A percentile compares a stretch with the other conserved stretches of the same genome.
phyloP scores from a whole-genome alignment of 768 basidiomycete species.

The Boletus coccyginus region DNA sequence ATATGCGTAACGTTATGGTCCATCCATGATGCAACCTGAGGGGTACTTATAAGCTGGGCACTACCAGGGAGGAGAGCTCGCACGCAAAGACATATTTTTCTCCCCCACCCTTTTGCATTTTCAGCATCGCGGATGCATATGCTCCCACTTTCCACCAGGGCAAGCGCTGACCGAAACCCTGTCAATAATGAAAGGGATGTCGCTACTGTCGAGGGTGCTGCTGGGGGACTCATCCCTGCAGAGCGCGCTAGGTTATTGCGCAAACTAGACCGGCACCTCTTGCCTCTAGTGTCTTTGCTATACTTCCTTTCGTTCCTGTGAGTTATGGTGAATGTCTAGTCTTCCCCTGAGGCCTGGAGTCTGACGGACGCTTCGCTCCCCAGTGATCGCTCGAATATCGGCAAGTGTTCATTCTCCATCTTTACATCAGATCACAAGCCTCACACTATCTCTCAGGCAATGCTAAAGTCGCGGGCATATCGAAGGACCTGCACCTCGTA shows the following conservation, averaged over 20 bases:
- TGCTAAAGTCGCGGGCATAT: slow-evolving; percentile 45
- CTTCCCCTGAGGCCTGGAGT: no score
- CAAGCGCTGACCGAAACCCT: slow-evolving; percentile 9
- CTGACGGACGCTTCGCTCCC: background rate
- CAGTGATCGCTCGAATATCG: slow-evolving; percentile 46
- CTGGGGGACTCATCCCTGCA: slow-evolving; percentile 7
- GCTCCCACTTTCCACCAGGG: slow-evolving; percentile 7
- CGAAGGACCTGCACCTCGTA: slow-evolving; percentile 33
- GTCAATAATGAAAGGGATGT: slow-evolving; percentile 12
- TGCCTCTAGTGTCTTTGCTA: slow-evolving; percentile 44
- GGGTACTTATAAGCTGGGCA: no score
- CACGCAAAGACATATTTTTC: background rate
- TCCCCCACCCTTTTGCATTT: background rate
- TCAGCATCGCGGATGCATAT: slow-evolving; percentile 6
- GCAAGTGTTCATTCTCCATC: slow-evolving; percentile 21
- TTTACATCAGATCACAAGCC: background rate
- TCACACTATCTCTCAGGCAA: slow-evolving; percentile 30
- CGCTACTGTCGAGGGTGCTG: background rate
- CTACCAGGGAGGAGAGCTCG: background rate
- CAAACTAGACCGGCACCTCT: slow-evolving; percentile 44
- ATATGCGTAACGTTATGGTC: background rate
- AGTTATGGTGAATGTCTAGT: slow-evolving; percentile 14
- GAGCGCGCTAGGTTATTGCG: slow-evolving; percentile 33
- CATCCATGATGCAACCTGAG: background rate
- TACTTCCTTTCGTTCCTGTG: slow-evolving; percentile 48